Evolutionary conservation across 108 stramenopile genomes (phyloP), one percentile per base, ranked within the genome.

Genomic region (Skeletonema grethae): DNA sequence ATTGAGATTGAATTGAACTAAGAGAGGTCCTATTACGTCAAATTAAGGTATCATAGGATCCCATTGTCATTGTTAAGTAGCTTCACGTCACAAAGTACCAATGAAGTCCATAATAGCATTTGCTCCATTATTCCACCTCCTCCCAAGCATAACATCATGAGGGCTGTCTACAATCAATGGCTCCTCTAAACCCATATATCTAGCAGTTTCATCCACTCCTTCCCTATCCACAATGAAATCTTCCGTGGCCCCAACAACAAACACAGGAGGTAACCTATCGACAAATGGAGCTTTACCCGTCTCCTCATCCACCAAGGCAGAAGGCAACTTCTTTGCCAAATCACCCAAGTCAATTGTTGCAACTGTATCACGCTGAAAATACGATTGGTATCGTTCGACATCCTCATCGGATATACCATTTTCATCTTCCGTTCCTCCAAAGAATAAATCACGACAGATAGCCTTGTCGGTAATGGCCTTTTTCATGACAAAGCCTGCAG

Each of bases 131-230:
- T 53, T 62, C 83, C 83, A 84, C 7, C 80, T 84, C 9, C 45
- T 61, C 7, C 77, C 80, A 28, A 86, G 80, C 86, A 86, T 86
- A 8, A 86, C 62, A 75, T 86, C 86, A 73, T 86, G 86, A 31
- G 84, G 84, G 15, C 80, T 77, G 34, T 82, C 73, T 3, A 79
- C 77, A 7, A 75, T 48, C 7, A 65, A 38, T 1, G 78, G 57
- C 1, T 39, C 36, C 25, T 74, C 57, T 16, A 82, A 36, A 8
- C 83, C 80, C 30, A 86, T 38, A 61, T 70, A 86, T 30, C 35
- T 48, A 16, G 76, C 81, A 32, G 81, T 82, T 56, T 86, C 86
- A 7, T 31, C n/a, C 24, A 84, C 62, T 12, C 82, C 86, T 16
- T 82, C 84, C 16, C 60, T 57, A 59, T 86, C 86, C 13, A 86